Base-by-base conservation (phyloP, 164 flowering plant genomes). In the Dillenia turbinata region DNA sequence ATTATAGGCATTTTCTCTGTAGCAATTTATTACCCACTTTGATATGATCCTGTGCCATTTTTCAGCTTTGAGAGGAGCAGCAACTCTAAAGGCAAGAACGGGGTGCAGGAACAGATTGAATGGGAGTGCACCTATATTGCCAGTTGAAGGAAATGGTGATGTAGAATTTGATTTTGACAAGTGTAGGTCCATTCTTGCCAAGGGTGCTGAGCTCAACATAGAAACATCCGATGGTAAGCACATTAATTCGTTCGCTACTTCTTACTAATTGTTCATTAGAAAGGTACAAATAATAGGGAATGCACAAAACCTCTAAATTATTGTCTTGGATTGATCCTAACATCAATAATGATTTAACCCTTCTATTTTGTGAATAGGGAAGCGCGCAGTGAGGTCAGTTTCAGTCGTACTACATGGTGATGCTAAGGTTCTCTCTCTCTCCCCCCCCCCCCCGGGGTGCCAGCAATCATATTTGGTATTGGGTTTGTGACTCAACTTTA, bases 61-160 rank as follows among this genome's bases (percentile, higher is more conserved):
- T 40, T 33, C 52, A 93, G 98, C 98, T 61, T 59, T 93, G 59
- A 85, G 77, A 75, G 98, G 98, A 69, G 97, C 92, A 0, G 86
- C 81, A 5, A 76, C 91, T 2, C 88, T 93, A 0, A 86, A 81
- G 72, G 85, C 80, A 69, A 83, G 97, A 75, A 60, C 81, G 49
- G 85, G 83, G 26, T 74, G 69, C 63, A 83, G 66, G 62, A 90
- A 72, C 55, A 79, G 68, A 65, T 57, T 78, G 50, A 84, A 76
- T 12, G 88, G 81, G 13, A 51, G 69, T 11, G 70, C 73, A 5
- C 87, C 87, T 0, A 76, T 83, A 24, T 72, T 85, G 65, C 88
- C 92, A 0, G 69, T 90, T 8, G 87, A 87, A 56, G 89, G 80
- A 45, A 71, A 61, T 69, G 61, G 71, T 50, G 83, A 79, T 49